phyloP scores from a whole-genome alignment of 2,329 filamentous ascomycete genomes.

The Didymella pinodella region DNA sequence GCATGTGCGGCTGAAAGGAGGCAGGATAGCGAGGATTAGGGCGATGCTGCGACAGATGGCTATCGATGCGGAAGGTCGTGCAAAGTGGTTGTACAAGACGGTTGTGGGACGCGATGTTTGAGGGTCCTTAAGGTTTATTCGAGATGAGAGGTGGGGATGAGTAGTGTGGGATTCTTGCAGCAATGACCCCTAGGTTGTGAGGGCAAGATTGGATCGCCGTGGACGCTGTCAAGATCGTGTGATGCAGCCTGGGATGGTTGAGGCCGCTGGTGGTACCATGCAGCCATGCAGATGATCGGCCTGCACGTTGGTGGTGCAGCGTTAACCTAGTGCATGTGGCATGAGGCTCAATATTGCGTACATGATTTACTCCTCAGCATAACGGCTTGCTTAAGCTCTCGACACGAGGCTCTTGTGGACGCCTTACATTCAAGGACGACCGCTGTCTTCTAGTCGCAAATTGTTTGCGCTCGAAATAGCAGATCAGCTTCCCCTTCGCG shows the following conservation, averaged over 20 bases:
- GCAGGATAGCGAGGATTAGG: constrained; percentile 18
- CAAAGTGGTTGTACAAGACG: constrained; percentile 15
- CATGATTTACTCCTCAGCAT: neutral
- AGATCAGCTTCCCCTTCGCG: constrained; percentile 31
- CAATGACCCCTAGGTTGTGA: neutral
- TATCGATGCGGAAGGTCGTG: constrained; percentile 16
- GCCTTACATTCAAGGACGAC: neutral
- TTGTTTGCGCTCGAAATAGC: constrained; percentile 27
- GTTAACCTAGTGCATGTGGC: constrained; percentile 1
- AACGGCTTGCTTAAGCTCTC: neutral
- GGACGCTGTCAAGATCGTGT: neutral
- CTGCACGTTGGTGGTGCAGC: constrained; percentile 14
- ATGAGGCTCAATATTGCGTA: constrained; percentile 11
- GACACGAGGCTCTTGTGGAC: constrained; percentile 3
- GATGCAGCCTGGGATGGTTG: constrained; percentile 16
- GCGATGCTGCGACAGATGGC: constrained; percentile 18
- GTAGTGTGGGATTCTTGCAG: neutral
- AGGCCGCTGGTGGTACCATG: constrained; percentile 18
- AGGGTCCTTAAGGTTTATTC: neutral
- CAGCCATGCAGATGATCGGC: constrained; percentile 22
- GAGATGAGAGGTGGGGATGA: neutral
- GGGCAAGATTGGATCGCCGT: constrained; percentile 10
- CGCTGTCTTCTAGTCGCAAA: neutral
- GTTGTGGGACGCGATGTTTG: constrained; percentile 10
- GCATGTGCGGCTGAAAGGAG: constrained; percentile 25